phyloP scores from a whole-genome alignment of 75 land plant genomes.

The Isoetes taiwanensis region DNA sequence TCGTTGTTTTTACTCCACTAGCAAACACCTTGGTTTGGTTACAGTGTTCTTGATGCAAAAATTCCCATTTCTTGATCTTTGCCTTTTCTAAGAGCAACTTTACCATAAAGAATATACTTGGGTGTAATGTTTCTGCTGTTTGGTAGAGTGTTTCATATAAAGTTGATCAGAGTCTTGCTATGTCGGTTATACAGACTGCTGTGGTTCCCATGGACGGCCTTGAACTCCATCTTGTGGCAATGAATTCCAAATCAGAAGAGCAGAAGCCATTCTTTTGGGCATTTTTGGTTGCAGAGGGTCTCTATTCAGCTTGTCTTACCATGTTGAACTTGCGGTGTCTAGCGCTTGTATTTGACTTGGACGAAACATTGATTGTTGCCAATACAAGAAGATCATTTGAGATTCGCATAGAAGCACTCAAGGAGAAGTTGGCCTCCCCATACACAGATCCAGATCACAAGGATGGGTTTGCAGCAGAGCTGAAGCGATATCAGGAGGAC shows the following conservation, averaged over 20 bases:
- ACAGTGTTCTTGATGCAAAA: neutral
- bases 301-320: slow-evolving; percentile 57
- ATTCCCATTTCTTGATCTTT: neutral
- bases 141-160: neutral
- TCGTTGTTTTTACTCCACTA: neutral
- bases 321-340: slow-evolving; percentile 90
- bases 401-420: slow-evolving; percentile 66
- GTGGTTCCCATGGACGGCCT: slow-evolving; percentile 36
- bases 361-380: slow-evolving; percentile 94
- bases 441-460: slow-evolving; percentile 45
- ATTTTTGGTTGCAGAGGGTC: slow-evolving; percentile 37
- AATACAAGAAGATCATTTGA: slow-evolving; percentile 94
- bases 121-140: slow-evolving; percentile 15
- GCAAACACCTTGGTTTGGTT: neutral
- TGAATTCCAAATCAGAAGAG: slow-evolving; percentile 37
- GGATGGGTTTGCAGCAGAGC: slow-evolving; percentile 48
- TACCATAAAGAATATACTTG: neutral
- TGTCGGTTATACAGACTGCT: slow-evolving; percentile 52
- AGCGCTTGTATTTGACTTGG: slow-evolving; percentile 91
- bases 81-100: neutral
- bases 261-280: slow-evolving; percentile 78
- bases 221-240: slow-evolving; percentile 87
- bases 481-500: slow-evolving; percentile 88
- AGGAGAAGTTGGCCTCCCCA: slow-evolving; percentile 29
- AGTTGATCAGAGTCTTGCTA: neutral